These are phyloP conservation scores for Plasmodium gallinaceum DNA, from an alignment of 169 alveolate genomes.

Conservation along the genomic window DNA sequence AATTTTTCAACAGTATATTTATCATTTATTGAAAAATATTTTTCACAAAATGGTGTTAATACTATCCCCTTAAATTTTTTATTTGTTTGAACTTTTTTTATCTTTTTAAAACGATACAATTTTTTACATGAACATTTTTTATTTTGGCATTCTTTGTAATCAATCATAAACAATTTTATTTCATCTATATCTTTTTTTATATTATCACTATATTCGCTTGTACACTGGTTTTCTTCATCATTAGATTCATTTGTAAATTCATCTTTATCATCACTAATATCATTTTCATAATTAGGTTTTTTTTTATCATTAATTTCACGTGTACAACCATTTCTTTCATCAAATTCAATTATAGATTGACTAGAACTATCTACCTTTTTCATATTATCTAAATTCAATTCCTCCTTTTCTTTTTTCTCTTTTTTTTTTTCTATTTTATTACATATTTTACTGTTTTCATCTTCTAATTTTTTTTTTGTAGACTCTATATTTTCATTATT, in stretches of 20 bases:
- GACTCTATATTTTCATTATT: background rate
- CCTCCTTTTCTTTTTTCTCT: background rate
- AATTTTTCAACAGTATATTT: slow-evolving; percentile 44
- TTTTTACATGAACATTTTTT: slow-evolving; percentile 76
- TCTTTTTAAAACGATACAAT: slow-evolving; percentile 72
- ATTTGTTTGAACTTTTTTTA: slow-evolving; percentile 60
- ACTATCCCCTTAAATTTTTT: slow-evolving; percentile 78
- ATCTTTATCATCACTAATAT: background rate
- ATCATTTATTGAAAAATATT: slow-evolving; percentile 70
- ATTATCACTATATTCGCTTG: background rate
- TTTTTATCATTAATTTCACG: background rate
- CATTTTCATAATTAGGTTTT: background rate
- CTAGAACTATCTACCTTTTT: background rate
- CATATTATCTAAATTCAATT: background rate
- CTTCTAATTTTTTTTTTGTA: background rate
- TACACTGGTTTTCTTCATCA: background rate
- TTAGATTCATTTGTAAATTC: background rate
- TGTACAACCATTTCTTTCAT: background rate
- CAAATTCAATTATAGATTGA: no score
- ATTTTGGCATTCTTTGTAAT: slow-evolving; percentile 75
- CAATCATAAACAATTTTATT: slow-evolving; percentile 70
- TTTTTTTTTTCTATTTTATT: background rate
- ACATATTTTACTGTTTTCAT: background rate
- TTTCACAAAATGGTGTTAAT: slow-evolving; percentile 76
- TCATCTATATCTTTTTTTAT: background rate